Conservation (phyloP, 192 early-diverging fungal genomes). For the Mortierella antarctica region DNA sequence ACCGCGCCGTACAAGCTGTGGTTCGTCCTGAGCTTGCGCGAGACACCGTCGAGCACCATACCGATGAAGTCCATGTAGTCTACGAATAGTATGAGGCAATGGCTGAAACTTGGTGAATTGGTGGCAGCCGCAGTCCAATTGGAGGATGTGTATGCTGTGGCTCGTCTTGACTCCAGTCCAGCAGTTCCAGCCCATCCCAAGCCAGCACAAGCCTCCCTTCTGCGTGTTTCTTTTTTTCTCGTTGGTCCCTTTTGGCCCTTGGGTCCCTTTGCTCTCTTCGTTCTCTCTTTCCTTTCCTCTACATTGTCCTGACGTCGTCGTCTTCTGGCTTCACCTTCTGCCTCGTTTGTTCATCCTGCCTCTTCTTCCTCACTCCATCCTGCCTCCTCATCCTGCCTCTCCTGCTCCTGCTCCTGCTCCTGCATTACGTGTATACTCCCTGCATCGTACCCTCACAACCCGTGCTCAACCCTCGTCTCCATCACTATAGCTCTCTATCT, state of each 20-base stretch:
- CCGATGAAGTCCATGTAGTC: too few species aligned
- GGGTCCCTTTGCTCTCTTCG: neutral
- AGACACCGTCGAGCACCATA: too few species aligned
- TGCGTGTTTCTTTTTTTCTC: neutral
- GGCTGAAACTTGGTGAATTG: too few species aligned
- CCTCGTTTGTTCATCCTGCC: neutral
- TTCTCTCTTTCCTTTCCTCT: neutral
- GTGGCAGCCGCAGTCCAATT: too few species aligned
- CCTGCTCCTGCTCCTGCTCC: neutral
- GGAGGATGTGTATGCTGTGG: too few species aligned
- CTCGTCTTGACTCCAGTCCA: too few species aligned
- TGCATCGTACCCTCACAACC: too few species aligned
- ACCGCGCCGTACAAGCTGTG: neutral
- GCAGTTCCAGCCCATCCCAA: too few species aligned
- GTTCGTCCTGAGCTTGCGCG: neutral
- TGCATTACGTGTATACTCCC: too few species aligned
- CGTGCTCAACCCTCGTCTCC: too few species aligned
- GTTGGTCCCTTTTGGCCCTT: neutral
- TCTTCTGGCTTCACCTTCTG: neutral
- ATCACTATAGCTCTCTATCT: neutral
- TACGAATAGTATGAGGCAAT: too few species aligned
- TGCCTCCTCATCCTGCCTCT: neutral
- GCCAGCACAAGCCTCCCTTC: too few species aligned
- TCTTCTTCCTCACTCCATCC: neutral
- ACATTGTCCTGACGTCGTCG: neutral